phyloP scores from a whole-genome alignment of 2,329 filamentous ascomycete genomes.

The Torrubiella hemipterigena region DNA sequence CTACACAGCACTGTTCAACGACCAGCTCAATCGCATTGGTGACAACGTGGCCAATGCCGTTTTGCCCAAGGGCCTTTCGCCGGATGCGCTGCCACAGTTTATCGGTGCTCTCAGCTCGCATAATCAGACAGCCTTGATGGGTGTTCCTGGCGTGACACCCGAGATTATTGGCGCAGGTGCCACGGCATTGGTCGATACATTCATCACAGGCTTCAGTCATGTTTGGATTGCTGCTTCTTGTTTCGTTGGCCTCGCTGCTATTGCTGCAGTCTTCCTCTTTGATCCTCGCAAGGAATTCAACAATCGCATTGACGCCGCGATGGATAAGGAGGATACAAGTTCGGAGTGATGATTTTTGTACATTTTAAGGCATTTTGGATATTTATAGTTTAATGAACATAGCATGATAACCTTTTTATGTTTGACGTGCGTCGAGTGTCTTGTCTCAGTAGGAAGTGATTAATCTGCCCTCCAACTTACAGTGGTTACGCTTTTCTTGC shows the following conservation, averaged over 20 bases:
- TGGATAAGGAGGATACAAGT: slow-evolving; percentile 21
- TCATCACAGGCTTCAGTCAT: slow-evolving; percentile 15
- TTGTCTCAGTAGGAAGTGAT: too few species aligned
- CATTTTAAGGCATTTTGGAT: too few species aligned
- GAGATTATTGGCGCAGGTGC: slow-evolving; percentile 15
- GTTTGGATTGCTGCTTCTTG: slow-evolving; percentile 19
- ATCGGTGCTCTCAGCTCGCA: slow-evolving; percentile 14
- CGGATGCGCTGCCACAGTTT: slow-evolving; percentile 11
- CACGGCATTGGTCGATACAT: slow-evolving; percentile 15
- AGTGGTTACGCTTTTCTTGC: too few species aligned
- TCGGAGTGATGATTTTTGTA: too few species aligned
- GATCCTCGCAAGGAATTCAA: slow-evolving; percentile 23
- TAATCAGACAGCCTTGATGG: slow-evolving; percentile 13
- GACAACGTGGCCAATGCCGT: slow-evolving; percentile 20
- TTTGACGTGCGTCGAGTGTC: too few species aligned
- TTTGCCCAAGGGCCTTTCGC: slow-evolving; percentile 15
- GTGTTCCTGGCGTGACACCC: slow-evolving; percentile 16
- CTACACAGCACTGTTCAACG: slow-evolving; percentile 17
- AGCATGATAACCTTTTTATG: too few species aligned
- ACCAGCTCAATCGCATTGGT: slow-evolving; percentile 14
- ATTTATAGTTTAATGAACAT: too few species aligned
- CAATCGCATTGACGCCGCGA: slow-evolving; percentile 22
- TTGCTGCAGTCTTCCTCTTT: slow-evolving; percentile 11
- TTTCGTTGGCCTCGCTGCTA: slow-evolving; percentile 16
- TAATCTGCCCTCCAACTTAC: too few species aligned